These are phyloP conservation scores for Naganishia friedmannii DNA, from an alignment of 768 basidiomycete species.

Conservation along the genomic window DNA sequence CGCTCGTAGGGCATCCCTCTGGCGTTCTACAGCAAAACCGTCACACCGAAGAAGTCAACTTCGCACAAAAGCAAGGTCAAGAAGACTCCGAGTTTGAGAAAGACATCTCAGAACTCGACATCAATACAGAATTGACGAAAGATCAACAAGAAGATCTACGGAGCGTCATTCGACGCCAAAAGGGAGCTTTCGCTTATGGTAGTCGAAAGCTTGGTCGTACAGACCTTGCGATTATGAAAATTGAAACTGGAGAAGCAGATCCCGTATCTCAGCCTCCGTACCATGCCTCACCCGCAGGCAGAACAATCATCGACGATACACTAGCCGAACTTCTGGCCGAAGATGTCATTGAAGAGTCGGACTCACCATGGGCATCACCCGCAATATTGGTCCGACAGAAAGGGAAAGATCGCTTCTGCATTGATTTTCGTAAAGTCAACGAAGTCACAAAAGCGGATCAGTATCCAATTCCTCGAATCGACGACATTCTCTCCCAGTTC, in stretches of 20 bases:
- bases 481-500: conserved; percentile 23
- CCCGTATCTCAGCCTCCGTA: neutral
- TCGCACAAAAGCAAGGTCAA: no score
- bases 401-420: conserved; percentile 30
- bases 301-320: conserved; percentile 20
- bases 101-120: no score
- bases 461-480: conserved; percentile 30
- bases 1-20: neutral
- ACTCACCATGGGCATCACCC: conserved; percentile 31
- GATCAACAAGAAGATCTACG: neutral
- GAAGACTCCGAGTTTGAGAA: no score
- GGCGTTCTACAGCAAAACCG: neutral
- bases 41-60: no score
- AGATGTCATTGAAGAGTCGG: conserved; percentile 31
- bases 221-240: neutral
- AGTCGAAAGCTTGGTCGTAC: neutral
- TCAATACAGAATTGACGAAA: neutral
- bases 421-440: conserved; percentile 30
- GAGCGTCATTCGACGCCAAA: neutral
- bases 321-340: conserved; percentile 22
- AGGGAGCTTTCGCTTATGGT: neutral
- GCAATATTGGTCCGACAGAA: conserved; percentile 27
- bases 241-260: no score
- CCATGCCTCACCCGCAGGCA: conserved; percentile 19
- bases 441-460: conserved; percentile 26